phyloP scores from a whole-genome alignment of 768 basidiomycete genomes.

The Leccinum variicolor region DNA sequence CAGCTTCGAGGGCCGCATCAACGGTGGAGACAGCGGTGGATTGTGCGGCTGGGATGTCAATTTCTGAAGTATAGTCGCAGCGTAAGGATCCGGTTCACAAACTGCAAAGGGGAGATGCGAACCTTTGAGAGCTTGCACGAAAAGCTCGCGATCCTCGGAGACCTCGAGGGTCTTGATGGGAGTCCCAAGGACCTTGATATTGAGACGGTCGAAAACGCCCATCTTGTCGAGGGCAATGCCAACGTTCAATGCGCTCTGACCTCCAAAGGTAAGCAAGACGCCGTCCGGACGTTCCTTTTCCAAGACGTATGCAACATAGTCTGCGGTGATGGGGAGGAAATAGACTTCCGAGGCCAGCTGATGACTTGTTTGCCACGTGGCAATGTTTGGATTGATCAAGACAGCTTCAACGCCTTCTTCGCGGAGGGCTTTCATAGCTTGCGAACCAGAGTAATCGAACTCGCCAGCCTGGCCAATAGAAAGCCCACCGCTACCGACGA shows the following conservation, averaged over 20 bases:
- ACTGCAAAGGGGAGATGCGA: constrained; percentile 15
- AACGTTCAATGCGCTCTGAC: constrained; percentile 96
- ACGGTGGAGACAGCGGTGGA: constrained; percentile 97
- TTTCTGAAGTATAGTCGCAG: constrained; percentile 54
- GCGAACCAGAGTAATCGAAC: constrained; percentile 99
- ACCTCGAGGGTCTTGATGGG: constrained; percentile 93
- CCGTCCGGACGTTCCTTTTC: constrained; percentile 99
- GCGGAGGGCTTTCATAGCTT: constrained; percentile 95
- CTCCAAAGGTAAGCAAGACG: constrained; percentile 95
- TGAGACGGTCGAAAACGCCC: constrained; percentile 91
- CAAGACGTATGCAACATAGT: constrained; percentile 97
- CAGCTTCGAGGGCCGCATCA: constrained; percentile 88
- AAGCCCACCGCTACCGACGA: constrained; percentile 94
- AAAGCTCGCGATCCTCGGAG: constrained; percentile 95
- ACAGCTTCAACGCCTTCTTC: constrained; percentile 94
- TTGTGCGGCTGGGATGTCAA: constrained; percentile 92
- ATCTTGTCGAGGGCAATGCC: constrained; percentile 95
- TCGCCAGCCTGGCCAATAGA: constrained; percentile 99
- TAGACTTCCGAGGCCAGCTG: constrained; percentile 96
- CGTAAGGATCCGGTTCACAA: constrained; percentile 3
- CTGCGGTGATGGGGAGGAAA: constrained; percentile 93
- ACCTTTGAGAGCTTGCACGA: constrained; percentile 96
- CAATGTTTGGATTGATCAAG: constrained; percentile 98
- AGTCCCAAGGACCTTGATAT: constrained; percentile 91
- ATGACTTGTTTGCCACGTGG: constrained; percentile 99